Percentiles rank a stretch among this genome's conserved stretches.
These are phyloP conservation scores for Climacium dendroides DNA, from an alignment of 225 moss, liverwort and hornwort species.

Conservation along the genomic window DNA sequence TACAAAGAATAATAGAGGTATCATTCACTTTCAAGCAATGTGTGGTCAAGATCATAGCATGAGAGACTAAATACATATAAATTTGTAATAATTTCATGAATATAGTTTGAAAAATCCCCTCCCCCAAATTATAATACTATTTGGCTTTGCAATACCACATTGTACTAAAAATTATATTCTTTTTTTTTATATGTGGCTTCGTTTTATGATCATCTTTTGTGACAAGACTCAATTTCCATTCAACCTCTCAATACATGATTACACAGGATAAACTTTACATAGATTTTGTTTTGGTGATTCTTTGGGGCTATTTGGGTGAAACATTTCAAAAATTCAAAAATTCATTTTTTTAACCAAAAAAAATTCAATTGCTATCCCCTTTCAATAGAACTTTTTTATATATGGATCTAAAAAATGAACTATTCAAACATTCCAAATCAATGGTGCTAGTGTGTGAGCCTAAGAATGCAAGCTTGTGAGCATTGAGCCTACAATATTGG, in stretches of 20 bases:
- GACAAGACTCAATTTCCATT: background rate
- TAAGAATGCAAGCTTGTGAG: too few species aligned
- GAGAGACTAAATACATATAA: background rate
- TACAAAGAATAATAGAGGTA: background rate
- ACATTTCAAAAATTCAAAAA: background rate
- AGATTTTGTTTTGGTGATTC: background rate
- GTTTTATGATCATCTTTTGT: background rate
- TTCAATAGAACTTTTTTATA: background rate
- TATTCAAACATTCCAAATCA: too few species aligned
- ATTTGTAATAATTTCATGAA: background rate
- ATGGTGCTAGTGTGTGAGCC: too few species aligned
- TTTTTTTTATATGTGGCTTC: accelerated
- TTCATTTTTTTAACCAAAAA: background rate
- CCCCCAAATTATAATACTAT: background rate
- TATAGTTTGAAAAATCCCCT: background rate
- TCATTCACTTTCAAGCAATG: background rate
- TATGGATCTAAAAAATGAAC: accelerated
- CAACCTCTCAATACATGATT: background rate
- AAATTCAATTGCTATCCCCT: background rate
- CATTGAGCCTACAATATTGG: too few species aligned
- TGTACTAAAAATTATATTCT: background rate
- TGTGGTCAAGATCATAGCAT: background rate
- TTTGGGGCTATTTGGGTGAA: accelerated
- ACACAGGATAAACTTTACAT: background rate
- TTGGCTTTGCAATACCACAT: background rate